Percentiles rank a stretch among this genome's conserved stretches.
Conservation (phyloP, 345 rosid species). For the Eucalyptus tenuipes region DNA sequence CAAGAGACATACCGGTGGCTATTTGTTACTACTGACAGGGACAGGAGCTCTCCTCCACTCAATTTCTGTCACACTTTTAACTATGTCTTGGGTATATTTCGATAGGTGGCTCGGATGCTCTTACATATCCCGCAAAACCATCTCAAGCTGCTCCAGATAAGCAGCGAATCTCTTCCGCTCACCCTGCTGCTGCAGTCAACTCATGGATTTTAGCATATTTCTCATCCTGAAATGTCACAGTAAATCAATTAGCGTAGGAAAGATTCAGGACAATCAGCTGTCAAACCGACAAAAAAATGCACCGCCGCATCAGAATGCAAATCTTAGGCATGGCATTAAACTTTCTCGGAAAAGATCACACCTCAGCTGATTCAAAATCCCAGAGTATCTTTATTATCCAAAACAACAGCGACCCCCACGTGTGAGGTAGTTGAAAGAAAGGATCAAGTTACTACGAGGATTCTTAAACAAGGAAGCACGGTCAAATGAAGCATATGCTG, state of each 20-base stretch:
- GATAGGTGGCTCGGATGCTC: constrained; percentile 42
- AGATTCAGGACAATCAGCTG: background rate
- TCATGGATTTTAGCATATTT: constrained; percentile 43
- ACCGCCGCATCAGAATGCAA: background rate
- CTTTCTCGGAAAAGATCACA: no score
- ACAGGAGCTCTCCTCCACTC: constrained; percentile 4
- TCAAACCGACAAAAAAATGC: background rate
- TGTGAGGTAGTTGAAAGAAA: background rate
- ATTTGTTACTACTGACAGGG: background rate
- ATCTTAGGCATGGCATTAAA: background rate
- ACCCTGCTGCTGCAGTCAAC: constrained; percentile 33
- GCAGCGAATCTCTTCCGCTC: constrained; percentile 36
- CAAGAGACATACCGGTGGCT: no score
- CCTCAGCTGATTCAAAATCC: background rate
- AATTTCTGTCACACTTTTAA: constrained; percentile 22
- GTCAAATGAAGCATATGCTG: background rate
- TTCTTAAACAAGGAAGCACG: background rate
- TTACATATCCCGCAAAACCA: constrained; percentile 41
- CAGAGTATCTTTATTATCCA: background rate
- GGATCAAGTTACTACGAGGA: background rate
- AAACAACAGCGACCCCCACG: background rate
- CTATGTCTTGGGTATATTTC: constrained; percentile 25
- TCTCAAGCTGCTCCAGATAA: constrained; percentile 35
- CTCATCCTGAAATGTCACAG: constrained; percentile 17
- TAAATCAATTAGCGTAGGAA: background rate